phyloP scores from a whole-genome alignment of 2,329 filamentous ascomycete genomes.

The Fusarium odoratissimum region DNA sequence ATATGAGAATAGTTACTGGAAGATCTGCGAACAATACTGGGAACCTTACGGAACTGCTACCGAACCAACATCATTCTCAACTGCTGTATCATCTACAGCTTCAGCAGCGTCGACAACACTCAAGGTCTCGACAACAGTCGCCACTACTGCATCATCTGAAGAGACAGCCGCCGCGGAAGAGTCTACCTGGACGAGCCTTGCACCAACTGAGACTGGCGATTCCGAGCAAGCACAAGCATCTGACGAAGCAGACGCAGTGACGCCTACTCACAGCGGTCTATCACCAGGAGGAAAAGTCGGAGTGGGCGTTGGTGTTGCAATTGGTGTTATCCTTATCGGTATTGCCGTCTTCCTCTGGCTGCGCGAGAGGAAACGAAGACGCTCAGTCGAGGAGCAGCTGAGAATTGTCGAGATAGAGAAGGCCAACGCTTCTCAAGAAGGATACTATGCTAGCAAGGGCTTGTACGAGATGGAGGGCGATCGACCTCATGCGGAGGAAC shows the following conservation, averaged over 20 bases:
- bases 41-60: slow-evolving; percentile 40
- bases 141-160: not conserved
- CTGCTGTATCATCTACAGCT: not conserved
- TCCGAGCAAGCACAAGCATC: slow-evolving; percentile 8
- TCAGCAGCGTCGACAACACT: not conserved
- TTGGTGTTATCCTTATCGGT: slow-evolving; percentile 31
- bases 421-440: not conserved
- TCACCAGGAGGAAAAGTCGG: slow-evolving; percentile 37
- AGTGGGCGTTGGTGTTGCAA: slow-evolving; percentile 31
- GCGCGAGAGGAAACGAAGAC: slow-evolving; percentile 36
- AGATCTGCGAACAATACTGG: slow-evolving; percentile 45
- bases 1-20: slow-evolving; percentile 46
- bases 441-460: not conserved
- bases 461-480: slow-evolving; percentile 44
- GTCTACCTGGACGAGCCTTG: not conserved
- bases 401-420: slow-evolving; percentile 3
- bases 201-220: slow-evolving; percentile 1
- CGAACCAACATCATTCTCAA: slow-evolving; percentile 33
- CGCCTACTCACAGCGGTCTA: not conserved
- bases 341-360: slow-evolving; percentile 36
- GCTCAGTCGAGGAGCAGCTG: slow-evolving; percentile 22
- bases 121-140: not conserved
- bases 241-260: not conserved
- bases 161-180: not conserved
- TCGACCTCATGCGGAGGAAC: slow-evolving; percentile 29